phyloP scores from a whole-genome alignment of 2,329 filamentous ascomycete genomes.

The Pezicula carpinea region DNA sequence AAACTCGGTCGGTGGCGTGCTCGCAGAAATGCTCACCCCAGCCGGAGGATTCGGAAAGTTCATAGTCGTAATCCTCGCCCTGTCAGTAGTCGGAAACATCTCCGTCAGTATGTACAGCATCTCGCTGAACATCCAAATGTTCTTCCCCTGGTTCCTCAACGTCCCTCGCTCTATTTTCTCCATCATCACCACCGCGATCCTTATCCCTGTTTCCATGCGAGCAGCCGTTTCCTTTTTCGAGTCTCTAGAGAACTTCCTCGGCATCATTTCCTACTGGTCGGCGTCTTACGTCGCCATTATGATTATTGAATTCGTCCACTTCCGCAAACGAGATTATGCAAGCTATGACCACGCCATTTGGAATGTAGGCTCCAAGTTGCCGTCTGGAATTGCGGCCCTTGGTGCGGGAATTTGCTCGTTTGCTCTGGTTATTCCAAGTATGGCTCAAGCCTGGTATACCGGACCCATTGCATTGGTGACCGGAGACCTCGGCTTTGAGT shows the following conservation, averaged over 20 bases:
- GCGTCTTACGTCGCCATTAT: conserved; percentile 29
- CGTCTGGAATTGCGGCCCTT: conserved; percentile 36
- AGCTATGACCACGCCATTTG: conserved; percentile 31
- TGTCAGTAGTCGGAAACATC: conserved; percentile 55
- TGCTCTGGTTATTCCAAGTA: conserved; percentile 51
- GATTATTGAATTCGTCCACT: conserved; percentile 30
- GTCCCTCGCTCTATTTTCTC: conserved; percentile 55
- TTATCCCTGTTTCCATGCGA: conserved; percentile 52
- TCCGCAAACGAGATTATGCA: conserved; percentile 25
- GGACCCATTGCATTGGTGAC: conserved; percentile 55
- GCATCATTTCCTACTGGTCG: conserved; percentile 35
- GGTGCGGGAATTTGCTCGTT: conserved; percentile 33
- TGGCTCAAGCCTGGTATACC: conserved; percentile 57
- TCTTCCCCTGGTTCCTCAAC: conserved; percentile 49
- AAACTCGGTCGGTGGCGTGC: conserved; percentile 52
- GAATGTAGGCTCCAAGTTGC: conserved; percentile 34
- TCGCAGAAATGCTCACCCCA: conserved; percentile 54
- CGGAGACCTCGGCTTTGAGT: conserved; percentile 62
- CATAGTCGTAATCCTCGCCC: conserved; percentile 51
- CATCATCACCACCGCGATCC: conserved; percentile 51
- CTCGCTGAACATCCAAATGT: conserved; percentile 60
- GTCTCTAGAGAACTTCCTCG: conserved; percentile 60
- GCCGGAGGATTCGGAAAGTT: conserved; percentile 59
- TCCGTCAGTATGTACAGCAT: conserved; percentile 57
- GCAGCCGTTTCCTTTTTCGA: conserved; percentile 51